Percentiles rank a stretch among this genome's conserved stretches.
Evolutionary conservation across 2,329 filamentous ascomycete genomes (phyloP).

Genomic region (Clathrospora elynae): DNA sequence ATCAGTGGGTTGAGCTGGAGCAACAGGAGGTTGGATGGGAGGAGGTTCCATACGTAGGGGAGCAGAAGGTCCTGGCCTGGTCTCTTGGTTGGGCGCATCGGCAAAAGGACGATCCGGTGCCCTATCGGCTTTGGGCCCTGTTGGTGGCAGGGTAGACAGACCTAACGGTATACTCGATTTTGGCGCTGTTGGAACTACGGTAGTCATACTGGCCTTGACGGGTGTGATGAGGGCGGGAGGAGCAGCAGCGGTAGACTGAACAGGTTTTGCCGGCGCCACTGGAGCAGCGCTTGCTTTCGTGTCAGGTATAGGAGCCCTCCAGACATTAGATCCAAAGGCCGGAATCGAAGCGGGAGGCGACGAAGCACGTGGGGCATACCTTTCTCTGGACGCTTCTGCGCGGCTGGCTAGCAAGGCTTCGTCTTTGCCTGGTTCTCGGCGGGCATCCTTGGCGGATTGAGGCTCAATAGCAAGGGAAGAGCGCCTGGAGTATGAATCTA

Average conservation of each 20-base stretch:
- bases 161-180: conserved; percentile 48
- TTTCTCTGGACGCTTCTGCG: conserved; percentile 53
- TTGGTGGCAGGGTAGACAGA: conserved; percentile 44
- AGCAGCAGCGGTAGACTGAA: conserved; percentile 31
- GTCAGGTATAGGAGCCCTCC: conserved; percentile 49
- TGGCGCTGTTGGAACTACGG: conserved; percentile 28
- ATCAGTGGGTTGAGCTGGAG: conserved; percentile 13
- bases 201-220: conserved; percentile 14
- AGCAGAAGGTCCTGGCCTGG: conserved; percentile 20
- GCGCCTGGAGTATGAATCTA: conserved; percentile 45
- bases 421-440: conserved; percentile 51
- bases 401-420: conserved; percentile 54
- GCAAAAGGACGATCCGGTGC: conserved; percentile 32
- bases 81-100: conserved; percentile 30
- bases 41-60: conserved; percentile 32
- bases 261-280: conserved; percentile 37
- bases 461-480: conserved; percentile 46
- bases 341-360: conserved; percentile 62
- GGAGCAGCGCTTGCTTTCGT: conserved; percentile 33
- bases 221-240: conserved; percentile 25
- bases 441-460: conserved; percentile 37
- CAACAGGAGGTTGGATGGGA: conserved; percentile 21
- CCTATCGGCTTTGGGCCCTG: conserved; percentile 50
- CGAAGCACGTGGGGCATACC: conserved; percentile 55
- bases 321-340: conserved; percentile 58